Evolutionary conservation across 768 basidiomycete species (phyloP).

Genomic region (Boletus insuetus): DNA sequence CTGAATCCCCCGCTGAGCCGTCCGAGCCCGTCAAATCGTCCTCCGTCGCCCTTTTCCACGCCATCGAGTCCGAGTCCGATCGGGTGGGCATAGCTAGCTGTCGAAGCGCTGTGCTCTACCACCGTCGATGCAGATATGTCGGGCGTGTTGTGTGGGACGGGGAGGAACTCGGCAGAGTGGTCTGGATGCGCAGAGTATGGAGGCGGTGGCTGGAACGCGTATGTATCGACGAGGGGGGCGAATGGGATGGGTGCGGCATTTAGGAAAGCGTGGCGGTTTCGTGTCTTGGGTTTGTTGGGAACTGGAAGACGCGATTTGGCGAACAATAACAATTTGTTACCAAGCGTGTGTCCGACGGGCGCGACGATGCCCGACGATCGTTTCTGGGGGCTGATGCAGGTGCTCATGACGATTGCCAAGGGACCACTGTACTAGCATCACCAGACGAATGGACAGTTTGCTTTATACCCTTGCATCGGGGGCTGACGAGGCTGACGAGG

Average conservation of each 20-base stretch:
- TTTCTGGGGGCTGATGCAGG: slow-evolving; percentile 10
- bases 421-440: too few relatives aligned
- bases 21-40: slow-evolving; percentile 28
- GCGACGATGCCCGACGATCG: slow-evolving; percentile 1
- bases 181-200: slow-evolving; percentile 16
- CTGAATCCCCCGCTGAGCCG: slow-evolving; percentile 28
- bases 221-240: slow-evolving; percentile 27
- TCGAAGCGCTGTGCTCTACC: not conserved
- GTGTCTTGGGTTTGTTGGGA: slow-evolving; percentile 15
- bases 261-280: slow-evolving; percentile 12
- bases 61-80: slow-evolving; percentile 29
- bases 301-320: slow-evolving; percentile 27
- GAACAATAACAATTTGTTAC: slow-evolving; percentile 16
- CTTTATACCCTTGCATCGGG: slow-evolving; percentile 10
- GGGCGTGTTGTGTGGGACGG: slow-evolving; percentile 30
- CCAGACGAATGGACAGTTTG: not conserved
- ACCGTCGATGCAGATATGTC: not conserved
- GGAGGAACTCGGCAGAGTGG: slow-evolving; percentile 10
- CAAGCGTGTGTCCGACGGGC: slow-evolving; percentile 13
- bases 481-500: slow-evolving; percentile 19
- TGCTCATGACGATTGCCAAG: slow-evolving; percentile 1
- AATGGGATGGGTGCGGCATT: slow-evolving; percentile 20
- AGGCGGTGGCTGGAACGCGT: slow-evolving; percentile 27
- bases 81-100: not conserved
- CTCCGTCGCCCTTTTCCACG: slow-evolving; percentile 24